Percentiles rank a stretch among this genome's conserved stretches.
Conservation (phyloP, 106 monocot genomes). For the Dendrobium nobile region DNA sequence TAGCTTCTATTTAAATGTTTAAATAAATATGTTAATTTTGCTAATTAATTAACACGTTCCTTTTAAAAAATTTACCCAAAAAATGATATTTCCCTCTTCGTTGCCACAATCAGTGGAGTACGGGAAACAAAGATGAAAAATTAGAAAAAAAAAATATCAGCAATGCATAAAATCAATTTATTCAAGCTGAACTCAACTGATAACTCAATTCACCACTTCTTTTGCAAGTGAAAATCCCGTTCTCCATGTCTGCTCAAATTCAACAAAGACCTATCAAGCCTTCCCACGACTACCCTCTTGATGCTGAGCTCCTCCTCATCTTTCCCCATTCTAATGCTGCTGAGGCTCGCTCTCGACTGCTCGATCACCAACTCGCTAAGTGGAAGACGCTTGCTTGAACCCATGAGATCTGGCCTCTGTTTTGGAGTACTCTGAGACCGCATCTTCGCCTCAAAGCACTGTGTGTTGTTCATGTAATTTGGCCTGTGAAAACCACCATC, state of each 20-base stretch:
- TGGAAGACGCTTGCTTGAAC: slow-evolving; percentile 6
- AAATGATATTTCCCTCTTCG: too few species aligned
- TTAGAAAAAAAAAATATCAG: not conserved
- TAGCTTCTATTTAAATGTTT: too few species aligned
- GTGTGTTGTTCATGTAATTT: slow-evolving; percentile 54
- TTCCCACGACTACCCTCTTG: slow-evolving; percentile 25
- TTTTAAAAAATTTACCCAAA: too few species aligned
- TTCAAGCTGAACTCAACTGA: not conserved
- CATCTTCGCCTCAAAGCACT: slow-evolving; percentile 39
- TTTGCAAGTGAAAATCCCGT: not conserved
- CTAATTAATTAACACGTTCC: too few species aligned
- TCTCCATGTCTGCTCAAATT: not conserved
- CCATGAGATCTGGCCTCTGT: slow-evolving; percentile 40
- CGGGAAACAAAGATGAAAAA: not conserved
- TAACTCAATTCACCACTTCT: not conserved
- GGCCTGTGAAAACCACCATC: slow-evolving; percentile 12
- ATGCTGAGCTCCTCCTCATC: slow-evolving; percentile 27
- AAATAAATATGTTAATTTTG: too few species aligned
- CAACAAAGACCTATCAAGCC: slow-evolving; percentile 16
- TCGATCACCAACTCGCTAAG: slow-evolving; percentile 16
- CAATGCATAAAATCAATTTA: not conserved
- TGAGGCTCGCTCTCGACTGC: slow-evolving; percentile 40
- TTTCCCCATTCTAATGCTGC: slow-evolving; percentile 22
- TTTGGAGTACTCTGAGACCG: slow-evolving; percentile 57
- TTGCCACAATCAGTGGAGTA: not conserved